Base-by-base conservation (phyloP, 345 rosid genomes). In the Eucalyptus cladocalyx region DNA sequence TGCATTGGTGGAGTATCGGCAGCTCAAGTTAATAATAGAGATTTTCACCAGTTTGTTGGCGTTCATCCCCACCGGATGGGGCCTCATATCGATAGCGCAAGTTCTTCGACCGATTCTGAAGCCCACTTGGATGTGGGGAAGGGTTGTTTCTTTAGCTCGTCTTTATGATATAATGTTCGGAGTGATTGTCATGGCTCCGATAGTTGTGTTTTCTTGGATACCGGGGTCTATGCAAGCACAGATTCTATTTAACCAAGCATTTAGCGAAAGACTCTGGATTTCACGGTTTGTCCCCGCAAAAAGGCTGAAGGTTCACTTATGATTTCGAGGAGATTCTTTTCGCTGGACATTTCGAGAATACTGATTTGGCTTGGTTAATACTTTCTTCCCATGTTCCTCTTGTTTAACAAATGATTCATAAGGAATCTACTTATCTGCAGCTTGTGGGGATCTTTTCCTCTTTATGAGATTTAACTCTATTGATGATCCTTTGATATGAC, bases 291-390 rank as follows among this genome's bases (percentile, higher is more conserved):
- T n/a, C 49, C 3, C 51, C 10, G n/a, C 80, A 51, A 86, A 17
- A 42, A 26, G n/a, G 16, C 6, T 30, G 19, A 65, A 65, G 72
- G 37, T 91, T 94, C 96, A 90, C 96, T 98, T 67, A 95, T 94
- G 72, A 65, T 65, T 65, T n/a, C 5, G 72, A n/a, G 72, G 37
- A 65, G 37, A 65, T 14, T 65, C 7, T 60, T n/a, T 65, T 65
- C 4, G 19, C 37, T 5, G 17, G 72, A 65, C 72, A 65, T 65
- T 65, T 65, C 72, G 32, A 10, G 16, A n/a, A n/a, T n/a, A 65
- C 72, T 65, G 72, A 65, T 15, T 65, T 4, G 72, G 72, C 26
- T 86, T 26, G 56, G 56, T 47, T 86, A n/a, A 65, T n/a, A 65
- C 10, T 65, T 65, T 65, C 19, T 65, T 14, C 21, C 72, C 93